Evolutionary conservation across 2,329 filamentous ascomycete genomes (phyloP), one percentile per base, ranked within the genome.

Genomic region (Cytospora mali): DNA sequence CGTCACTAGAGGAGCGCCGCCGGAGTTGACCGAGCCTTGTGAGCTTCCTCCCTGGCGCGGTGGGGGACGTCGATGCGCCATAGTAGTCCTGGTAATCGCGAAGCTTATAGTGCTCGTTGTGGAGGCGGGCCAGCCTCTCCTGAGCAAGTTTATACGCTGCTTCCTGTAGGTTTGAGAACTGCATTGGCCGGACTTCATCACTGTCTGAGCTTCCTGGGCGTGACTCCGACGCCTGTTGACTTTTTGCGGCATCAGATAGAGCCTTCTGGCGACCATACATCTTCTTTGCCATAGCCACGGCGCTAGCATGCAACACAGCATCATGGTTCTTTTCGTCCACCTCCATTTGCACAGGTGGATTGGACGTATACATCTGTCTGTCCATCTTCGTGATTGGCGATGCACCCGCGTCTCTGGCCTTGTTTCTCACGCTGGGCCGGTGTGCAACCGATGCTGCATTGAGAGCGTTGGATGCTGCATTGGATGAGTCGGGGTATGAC

Each of bases 81-180:
- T 96, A 97, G 73, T 96, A 93, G 52, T 90, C 87, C 49, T 91
- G 85, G 67, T 89, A 90, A 2, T 87, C 85, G 5, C 84, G 81
- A 62, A 82, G 81, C 66, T 86, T 82, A 57, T 82, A 77, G 69
- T 88, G 81, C 62, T 93, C 88, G 62, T 90, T 84, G 48, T 94
- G 87, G 64, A 97, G 86, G 72, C 89, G 94, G 6, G 91, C 86
- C 27, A 97, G 79, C 39, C 93, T 87, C 73, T 96, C 91, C 62
- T 93, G 88, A 0, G 94, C 93, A 60, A 95, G 84, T 70, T 88
- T 93, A 70, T 95, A 92, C 0, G 94, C 94, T 6, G 90, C 89
- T 70, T 96, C 92, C 72, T 97, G 92, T 1, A 97, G 81, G 66
- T 87, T 89, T 66, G 86, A 76, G 66, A 82, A 79, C 42, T 81